These are phyloP conservation scores for Pythium utonaiense DNA, from an alignment of 352 stramenopile genomes.

Conservation along the genomic window DNA sequence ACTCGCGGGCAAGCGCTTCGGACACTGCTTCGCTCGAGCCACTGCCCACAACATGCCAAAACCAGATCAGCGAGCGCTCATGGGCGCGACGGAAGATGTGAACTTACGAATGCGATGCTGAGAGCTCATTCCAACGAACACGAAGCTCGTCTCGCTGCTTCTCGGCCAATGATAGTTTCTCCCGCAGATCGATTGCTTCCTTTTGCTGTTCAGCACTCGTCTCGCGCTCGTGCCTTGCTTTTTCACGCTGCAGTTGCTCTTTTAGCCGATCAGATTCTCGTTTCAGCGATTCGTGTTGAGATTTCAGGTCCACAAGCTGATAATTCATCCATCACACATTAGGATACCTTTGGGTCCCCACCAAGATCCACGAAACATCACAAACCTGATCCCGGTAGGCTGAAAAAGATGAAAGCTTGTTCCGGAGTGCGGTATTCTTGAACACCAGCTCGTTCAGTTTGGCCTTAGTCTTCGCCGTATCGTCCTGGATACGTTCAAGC, in stretches of 20 bases:
- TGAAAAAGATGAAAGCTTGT: slow-evolving; percentile 60
- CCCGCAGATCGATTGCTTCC: slow-evolving; percentile 31
- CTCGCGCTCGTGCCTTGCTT: slow-evolving; percentile 27
- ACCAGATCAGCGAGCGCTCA: not conserved
- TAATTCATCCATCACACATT: too few relatives aligned
- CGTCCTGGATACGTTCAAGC: slow-evolving; percentile 57
- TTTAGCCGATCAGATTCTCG: slow-evolving; percentile 50
- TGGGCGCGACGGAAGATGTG: not conserved
- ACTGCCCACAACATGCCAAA: slow-evolving; percentile 9
- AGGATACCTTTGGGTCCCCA: too few relatives aligned
- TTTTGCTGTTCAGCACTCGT: slow-evolving; percentile 30
- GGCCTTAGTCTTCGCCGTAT: slow-evolving; percentile 59
- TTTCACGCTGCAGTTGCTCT: slow-evolving; percentile 40
- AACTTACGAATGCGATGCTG: slow-evolving; percentile 8
- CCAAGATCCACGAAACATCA: too few relatives aligned
- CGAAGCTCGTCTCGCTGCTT: slow-evolving; percentile 16
- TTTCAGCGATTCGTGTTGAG: slow-evolving; percentile 39
- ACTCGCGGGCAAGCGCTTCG: slow-evolving; percentile 28
- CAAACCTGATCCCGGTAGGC: slow-evolving; percentile 69
- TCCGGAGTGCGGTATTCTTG: slow-evolving; percentile 73
- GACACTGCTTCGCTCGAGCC: slow-evolving; percentile 33
- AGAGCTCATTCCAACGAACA: not conserved
- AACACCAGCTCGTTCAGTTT: slow-evolving; percentile 74
- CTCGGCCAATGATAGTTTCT: slow-evolving; percentile 28
- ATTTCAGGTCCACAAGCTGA: slow-evolving; percentile 63